phyloP scores from a whole-genome alignment of 495 filamentous ascomycete species.

The Penicillium taxi region DNA sequence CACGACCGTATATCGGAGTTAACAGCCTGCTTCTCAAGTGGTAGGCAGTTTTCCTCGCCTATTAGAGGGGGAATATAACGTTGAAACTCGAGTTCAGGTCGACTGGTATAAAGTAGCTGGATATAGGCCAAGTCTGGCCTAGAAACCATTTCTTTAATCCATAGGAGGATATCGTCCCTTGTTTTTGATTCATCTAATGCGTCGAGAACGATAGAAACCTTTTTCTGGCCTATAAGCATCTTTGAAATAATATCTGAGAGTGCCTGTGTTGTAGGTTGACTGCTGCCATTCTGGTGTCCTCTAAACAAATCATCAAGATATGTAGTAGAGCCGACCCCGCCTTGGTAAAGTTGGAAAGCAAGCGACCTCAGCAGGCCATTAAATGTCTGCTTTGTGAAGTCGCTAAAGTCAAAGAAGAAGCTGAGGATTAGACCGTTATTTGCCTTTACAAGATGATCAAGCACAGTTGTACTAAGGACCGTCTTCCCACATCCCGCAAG shows the following conservation, averaged over 20 bases:
- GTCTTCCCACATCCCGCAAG: conserved; percentile 20
- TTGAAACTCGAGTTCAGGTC: conserved; percentile 21
- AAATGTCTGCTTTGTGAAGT: conserved; percentile 17
- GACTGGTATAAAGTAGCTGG: conserved; percentile 21
- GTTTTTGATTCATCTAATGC: conserved; percentile 25
- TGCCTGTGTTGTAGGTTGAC: conserved; percentile 11
- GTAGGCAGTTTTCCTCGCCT: conserved; percentile 10
- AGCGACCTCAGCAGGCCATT: conserved; percentile 22
- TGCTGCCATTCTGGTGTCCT: conserved; percentile 11
- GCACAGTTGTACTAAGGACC: conserved; percentile 16
- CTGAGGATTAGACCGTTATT: conserved; percentile 9
- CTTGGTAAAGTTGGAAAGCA: conserved; percentile 19
- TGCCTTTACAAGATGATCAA: conserved; percentile 15
- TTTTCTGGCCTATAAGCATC: conserved; percentile 12
- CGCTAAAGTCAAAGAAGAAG: conserved; percentile 27
- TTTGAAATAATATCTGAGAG: conserved; percentile 9
- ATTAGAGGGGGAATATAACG: conserved; percentile 7
- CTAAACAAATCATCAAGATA: conserved; percentile 13
- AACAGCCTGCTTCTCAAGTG: conserved; percentile 13
- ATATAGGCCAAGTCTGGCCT: conserved; percentile 10
- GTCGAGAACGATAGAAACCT: conserved; percentile 18
- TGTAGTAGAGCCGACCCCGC: conserved; percentile 2
- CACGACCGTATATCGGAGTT: conserved; percentile 21
- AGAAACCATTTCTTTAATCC: conserved; percentile 13
- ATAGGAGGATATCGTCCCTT: conserved; percentile 11